Evolutionary conservation across 1,284 basidiomycete genomes (phyloP).

Genomic region (Puccinia coronata): DNA sequence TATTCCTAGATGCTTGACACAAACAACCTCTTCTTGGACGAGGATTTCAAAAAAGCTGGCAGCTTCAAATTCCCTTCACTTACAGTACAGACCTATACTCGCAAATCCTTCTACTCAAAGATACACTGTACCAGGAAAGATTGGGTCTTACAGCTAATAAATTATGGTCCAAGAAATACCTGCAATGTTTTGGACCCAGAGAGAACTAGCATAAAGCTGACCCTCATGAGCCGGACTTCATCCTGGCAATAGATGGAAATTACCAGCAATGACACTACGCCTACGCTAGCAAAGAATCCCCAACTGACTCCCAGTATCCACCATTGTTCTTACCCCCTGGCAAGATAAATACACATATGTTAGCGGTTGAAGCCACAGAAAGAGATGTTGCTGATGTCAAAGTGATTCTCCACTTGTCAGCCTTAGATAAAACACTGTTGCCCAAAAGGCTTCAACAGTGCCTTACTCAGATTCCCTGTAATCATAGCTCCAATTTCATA

Average conservation of each 20-base stretch:
- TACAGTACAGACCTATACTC: background rate
- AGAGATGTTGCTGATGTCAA: background rate
- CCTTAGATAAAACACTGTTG: no score
- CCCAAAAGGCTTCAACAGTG: no score
- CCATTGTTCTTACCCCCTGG: background rate
- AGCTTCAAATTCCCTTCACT: background rate
- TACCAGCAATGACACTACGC: background rate
- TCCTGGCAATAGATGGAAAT: slow-evolving; percentile 1
- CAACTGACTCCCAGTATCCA: background rate
- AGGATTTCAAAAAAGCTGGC: background rate
- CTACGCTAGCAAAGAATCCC: slow-evolving; percentile 10
- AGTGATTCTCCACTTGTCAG: no score
- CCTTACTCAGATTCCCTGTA: no score
- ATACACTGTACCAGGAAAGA: background rate
- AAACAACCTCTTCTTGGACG: background rate
- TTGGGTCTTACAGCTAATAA: background rate
- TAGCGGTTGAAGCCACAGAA: background rate
- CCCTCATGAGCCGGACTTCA: background rate
- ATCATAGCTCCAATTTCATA: no score
- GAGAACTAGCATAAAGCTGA: background rate
- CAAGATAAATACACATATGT: background rate
- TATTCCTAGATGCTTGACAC: background rate
- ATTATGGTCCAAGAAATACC: background rate
- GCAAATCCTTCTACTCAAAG: background rate
- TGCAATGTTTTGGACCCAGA: background rate